phyloP scores from a whole-genome alignment of 2,329 filamentous ascomycete genomes.

The Fonsecaea erecta region DNA sequence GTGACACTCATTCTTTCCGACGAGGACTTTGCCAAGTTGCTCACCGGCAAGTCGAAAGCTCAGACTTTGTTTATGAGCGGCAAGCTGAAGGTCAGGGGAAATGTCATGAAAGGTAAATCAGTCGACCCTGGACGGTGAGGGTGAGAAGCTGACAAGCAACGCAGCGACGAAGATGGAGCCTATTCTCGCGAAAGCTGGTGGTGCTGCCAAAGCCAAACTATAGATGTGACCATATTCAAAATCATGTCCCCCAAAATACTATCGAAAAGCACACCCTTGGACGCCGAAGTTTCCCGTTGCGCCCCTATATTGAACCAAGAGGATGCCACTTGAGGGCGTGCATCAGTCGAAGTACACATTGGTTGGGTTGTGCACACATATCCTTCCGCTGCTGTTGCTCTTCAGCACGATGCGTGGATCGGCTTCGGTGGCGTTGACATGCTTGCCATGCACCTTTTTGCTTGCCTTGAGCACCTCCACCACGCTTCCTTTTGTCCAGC shows the following conservation, averaged over 20 bases:
- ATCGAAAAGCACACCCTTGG: neutral
- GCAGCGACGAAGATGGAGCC: constrained; percentile 85
- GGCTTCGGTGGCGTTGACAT: neutral
- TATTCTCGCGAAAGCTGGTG: constrained; percentile 82
- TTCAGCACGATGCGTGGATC: neutral
- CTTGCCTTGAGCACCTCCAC: constrained; percentile 48
- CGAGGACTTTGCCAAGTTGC: constrained; percentile 81
- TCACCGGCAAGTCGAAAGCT: constrained; percentile 86
- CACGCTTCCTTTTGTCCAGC: constrained; percentile 49
- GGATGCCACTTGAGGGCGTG: neutral
- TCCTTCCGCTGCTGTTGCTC: constrained; percentile 11
- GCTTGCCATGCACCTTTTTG: constrained; percentile 41
- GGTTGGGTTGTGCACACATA: constrained; percentile 9
- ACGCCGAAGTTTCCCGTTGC: neutral
- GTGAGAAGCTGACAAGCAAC: neutral
- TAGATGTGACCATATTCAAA: constrained; percentile 41
- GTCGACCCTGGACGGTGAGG: neutral
- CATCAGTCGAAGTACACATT: constrained; percentile 8
- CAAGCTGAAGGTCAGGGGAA: constrained; percentile 97
- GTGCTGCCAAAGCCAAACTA: constrained; percentile 70
- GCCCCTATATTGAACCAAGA: neutral
- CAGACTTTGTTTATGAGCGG: constrained; percentile 97
- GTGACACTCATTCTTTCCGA: constrained; percentile 88
- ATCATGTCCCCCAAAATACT: constrained; percentile 35
- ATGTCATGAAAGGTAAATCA: constrained; percentile 80